Evolutionary conservation across 2,329 filamentous ascomycete genomes (phyloP).

Genomic region (Trichoderma citrinoviride): DNA sequence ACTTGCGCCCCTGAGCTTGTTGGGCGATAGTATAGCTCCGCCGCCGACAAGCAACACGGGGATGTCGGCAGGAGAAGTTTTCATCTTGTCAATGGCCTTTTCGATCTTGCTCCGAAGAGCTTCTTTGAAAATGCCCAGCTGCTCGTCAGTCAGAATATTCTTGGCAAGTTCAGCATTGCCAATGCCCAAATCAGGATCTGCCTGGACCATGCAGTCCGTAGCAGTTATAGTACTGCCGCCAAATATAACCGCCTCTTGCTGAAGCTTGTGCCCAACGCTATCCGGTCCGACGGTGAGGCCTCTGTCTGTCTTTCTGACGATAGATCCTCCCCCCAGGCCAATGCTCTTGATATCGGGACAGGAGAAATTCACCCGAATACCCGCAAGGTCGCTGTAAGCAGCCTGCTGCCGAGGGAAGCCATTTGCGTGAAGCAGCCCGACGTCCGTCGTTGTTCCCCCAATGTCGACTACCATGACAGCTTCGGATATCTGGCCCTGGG

Average conservation of each 20-base stretch:
- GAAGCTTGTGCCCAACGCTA: conserved; percentile 58
- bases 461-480: conserved; percentile 62
- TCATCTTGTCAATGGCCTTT: conserved; percentile 58
- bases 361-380: conserved; percentile 61
- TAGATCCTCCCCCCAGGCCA: conserved; percentile 57
- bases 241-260: conserved; percentile 54
- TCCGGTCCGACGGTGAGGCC: conserved; percentile 55
- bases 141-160: conserved; percentile 31
- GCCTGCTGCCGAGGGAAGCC: conserved; percentile 63
- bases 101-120: conserved; percentile 53
- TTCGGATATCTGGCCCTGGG: conserved; percentile 37
- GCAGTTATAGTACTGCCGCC: conserved; percentile 56
- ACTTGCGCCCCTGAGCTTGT: conserved; percentile 54
- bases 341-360: conserved; percentile 59
- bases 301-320: conserved; percentile 43
- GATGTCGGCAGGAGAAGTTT: conserved; percentile 58
- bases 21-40: conserved; percentile 57
- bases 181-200: conserved; percentile 36
- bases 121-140: conserved; percentile 39
- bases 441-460: conserved; percentile 64
- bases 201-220: conserved; percentile 52
- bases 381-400: conserved; percentile 60
- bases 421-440: conserved; percentile 58
- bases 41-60: conserved; percentile 63
- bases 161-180: conserved; percentile 42